Conservation (phyloP, 257 asterid species). For the Apocynum venetum region DNA sequence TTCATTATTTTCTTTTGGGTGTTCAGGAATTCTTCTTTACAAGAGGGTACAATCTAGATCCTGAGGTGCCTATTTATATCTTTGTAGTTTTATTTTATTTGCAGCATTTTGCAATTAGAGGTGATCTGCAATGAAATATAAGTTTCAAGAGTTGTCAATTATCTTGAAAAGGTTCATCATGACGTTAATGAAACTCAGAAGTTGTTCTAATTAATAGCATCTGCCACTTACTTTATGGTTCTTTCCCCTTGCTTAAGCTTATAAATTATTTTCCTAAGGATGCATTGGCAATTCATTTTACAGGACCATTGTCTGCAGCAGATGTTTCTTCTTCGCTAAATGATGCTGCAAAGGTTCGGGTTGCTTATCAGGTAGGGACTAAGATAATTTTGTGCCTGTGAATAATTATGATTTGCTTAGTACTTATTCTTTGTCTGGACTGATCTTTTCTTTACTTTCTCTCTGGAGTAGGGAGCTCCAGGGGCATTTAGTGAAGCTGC, state of each 20-base stretch:
- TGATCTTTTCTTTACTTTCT: constrained; percentile 20
- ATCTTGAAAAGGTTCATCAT: neutral
- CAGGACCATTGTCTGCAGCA: constrained; percentile 80
- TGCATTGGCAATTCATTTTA: constrained; percentile 13
- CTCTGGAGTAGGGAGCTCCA: constrained; percentile 57
- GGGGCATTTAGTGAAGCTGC: constrained; percentile 95
- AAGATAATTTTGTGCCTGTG: neutral
- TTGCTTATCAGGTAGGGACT: constrained; percentile 78
- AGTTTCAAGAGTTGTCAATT: neutral
- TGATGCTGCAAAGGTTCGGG: constrained; percentile 62
- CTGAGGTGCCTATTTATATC: neutral
- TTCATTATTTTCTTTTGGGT: neutral
- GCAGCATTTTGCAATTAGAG: neutral
- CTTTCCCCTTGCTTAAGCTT: neutral
- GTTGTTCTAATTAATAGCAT: neutral
- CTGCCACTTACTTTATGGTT: constrained; percentile 7
- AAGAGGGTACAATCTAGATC: neutral
- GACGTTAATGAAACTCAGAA: neutral
- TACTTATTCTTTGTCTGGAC: neutral
- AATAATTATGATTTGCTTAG: neutral
- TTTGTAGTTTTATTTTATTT: neutral
- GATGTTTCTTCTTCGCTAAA: constrained; percentile 29
- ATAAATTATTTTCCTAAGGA: neutral
- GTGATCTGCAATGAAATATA: neutral
- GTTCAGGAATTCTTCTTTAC: neutral